phyloP scores from a whole-genome alignment of 768 basidiomycete genomes.

The Collybia mongolica region DNA sequence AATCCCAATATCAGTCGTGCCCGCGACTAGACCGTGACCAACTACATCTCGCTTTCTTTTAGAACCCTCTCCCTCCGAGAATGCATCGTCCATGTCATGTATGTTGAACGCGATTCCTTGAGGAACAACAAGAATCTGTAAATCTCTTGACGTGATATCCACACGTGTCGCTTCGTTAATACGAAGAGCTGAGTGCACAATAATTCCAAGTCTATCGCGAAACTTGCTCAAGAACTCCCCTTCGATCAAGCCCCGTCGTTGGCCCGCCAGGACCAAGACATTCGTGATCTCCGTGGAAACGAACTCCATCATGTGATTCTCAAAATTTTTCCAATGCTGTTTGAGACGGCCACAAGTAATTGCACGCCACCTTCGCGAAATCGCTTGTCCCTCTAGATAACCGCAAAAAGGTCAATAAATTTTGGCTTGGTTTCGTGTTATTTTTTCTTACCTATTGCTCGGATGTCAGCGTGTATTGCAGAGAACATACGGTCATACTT shows the following conservation, averaged over 20 bases:
- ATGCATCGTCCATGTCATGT: constrained; percentile 14
- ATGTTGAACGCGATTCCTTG: constrained; percentile 5
- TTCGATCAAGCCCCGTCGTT: neutral
- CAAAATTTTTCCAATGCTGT: neutral
- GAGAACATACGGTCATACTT: constrained; percentile 1
- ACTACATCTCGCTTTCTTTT: neutral
- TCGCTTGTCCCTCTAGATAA: neutral
- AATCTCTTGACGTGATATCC: constrained; percentile 12
- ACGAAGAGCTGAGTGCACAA: constrained; percentile 8
- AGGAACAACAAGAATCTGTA: neutral
- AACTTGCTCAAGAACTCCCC: neutral
- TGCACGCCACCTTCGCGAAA: constrained; percentile 6
- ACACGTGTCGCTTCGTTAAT: constrained; percentile 13
- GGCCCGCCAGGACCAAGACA: constrained; percentile 5
- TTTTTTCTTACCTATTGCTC: constrained; percentile 8
- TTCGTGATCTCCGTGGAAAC: neutral
- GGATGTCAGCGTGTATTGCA: constrained; percentile 9
- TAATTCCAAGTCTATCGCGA: constrained; percentile 6
- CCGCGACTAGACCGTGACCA: constrained; percentile 7
- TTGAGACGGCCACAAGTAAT: constrained; percentile 2
- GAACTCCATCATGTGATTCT: neutral
- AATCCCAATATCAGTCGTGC: constrained; percentile 21
- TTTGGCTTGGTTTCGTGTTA: neutral
- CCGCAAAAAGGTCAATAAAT: neutral
- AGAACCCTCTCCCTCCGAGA: neutral